Percentiles rank a stretch among this genome's conserved stretches.
Conservation (phyloP, 345 rosid genomes). For the Brassica nigra region DNA sequence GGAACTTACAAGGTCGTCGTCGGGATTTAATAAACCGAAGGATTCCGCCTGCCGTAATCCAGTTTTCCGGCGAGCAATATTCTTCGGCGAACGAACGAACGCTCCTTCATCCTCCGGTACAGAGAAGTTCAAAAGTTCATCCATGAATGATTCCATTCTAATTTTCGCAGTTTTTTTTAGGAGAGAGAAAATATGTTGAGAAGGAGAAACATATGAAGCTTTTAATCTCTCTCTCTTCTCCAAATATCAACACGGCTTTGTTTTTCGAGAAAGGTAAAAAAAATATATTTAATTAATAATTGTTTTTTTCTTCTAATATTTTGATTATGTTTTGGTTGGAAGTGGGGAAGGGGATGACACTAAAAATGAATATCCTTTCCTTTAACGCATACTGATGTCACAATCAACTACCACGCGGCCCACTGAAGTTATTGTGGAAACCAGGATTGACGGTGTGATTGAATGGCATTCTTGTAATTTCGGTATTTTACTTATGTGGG, state of each 20-base stretch:
- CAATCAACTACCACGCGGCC: constrained; percentile 10
- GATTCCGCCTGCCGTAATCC: constrained; percentile 40
- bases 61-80: constrained; percentile 34
- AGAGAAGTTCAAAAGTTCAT: constrained; percentile 44
- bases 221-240: constrained; percentile 29
- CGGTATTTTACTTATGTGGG: not conserved
- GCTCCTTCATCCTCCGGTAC: constrained; percentile 35
- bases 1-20: constrained; percentile 40
- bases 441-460: constrained; percentile 30
- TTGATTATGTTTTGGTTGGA: constrained; percentile 34
- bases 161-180: constrained; percentile 6
- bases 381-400: constrained; percentile 20
- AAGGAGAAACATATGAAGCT: constrained; percentile 21
- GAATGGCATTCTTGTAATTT: not conserved
- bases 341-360: constrained; percentile 45
- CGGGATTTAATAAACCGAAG: constrained; percentile 23
- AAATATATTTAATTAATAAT: not conserved
- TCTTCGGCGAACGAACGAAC: constrained; percentile 8
- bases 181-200: constrained; percentile 35
- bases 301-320: not conserved
- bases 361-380: constrained; percentile 30
- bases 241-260: constrained; percentile 36
- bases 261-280: constrained; percentile 5
- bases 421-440: not conserved
- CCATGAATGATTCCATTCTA: constrained; percentile 41